Percentiles rank a stretch among this genome's conserved stretches.
Evolutionary conservation across 371 early-diverging fungal species (phyloP).

Genomic region (Massospora cicadina): DNA sequence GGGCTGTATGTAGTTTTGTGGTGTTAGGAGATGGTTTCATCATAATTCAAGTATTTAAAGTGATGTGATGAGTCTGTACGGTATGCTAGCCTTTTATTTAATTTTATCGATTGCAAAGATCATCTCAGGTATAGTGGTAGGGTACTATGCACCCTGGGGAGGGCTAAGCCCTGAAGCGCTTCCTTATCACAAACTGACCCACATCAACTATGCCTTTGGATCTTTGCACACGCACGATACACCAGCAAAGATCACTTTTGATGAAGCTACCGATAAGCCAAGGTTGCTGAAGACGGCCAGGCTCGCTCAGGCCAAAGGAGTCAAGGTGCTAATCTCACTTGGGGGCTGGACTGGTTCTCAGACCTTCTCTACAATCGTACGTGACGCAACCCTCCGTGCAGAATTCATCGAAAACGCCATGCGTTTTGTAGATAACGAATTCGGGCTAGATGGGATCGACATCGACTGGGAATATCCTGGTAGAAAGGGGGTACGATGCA

Average conservation of each 20-base stretch:
- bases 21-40: no score
- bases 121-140: conserved; percentile 13
- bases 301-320: conserved; percentile 14
- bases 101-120: neutral
- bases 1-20: no score
- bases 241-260: conserved; percentile 11
- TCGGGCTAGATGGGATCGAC: conserved; percentile 14
- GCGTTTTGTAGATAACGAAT: conserved; percentile 9
- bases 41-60: neutral
- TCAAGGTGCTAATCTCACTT: conserved; percentile 37
- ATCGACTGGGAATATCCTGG: conserved; percentile 70
- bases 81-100: neutral
- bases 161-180: conserved; percentile 28
- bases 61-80: neutral
- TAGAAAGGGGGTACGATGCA: conserved; percentile 43
- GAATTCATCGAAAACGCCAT: conserved; percentile 27
- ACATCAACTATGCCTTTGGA: conserved; percentile 22
- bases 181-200: conserved; percentile 21
- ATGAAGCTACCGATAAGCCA: conserved; percentile 1
- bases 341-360: conserved; percentile 68
- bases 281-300: conserved; percentile 13
- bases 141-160: conserved; percentile 39
- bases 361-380: conserved; percentile 36
- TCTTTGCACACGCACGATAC: conserved; percentile 14
- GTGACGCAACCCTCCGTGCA: conserved; percentile 20